A percentile compares a stretch with the other conserved stretches of the same genome.
phyloP scores from a whole-genome alignment of 768 basidiomycete genomes.

The Pilatotrama ljubarskyi region DNA sequence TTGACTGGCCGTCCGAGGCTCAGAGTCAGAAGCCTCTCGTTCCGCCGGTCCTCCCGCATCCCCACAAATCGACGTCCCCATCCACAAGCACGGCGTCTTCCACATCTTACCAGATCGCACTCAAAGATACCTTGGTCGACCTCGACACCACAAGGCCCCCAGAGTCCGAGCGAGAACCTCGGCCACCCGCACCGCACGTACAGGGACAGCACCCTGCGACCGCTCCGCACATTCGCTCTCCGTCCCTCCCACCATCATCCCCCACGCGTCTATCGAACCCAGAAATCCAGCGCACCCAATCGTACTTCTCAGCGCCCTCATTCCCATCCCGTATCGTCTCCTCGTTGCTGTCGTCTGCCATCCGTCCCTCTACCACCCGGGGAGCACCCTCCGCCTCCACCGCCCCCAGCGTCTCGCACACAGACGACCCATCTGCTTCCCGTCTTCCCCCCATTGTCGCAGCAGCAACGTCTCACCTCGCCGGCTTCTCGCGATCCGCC shows the following conservation, averaged over 20 bases:
- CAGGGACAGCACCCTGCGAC: conserved; percentile 5
- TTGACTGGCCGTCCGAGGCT: conserved; percentile 17
- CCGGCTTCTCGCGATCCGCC: conserved; percentile 11
- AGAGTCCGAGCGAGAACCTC: conserved; percentile 15
- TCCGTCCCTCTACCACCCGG: conserved; percentile 10
- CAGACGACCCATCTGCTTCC: neutral
- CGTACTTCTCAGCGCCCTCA: conserved; percentile 45
- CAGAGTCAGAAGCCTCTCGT: conserved; percentile 19
- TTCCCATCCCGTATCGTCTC: conserved; percentile 55
- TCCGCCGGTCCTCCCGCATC: conserved; percentile 5
- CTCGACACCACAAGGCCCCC: conserved; percentile 34
- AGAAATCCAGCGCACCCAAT: conserved; percentile 36
- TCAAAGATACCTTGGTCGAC: conserved; percentile 24
- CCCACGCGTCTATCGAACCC: conserved; percentile 36
- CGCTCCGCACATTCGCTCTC: conserved; percentile 33
- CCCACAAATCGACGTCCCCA: no score
- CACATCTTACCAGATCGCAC: neutral
- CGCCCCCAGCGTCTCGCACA: conserved; percentile 3
- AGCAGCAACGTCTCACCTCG: conserved; percentile 3
- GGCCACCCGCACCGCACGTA: conserved; percentile 10
- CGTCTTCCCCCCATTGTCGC: conserved; percentile 1
- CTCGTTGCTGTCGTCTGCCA: conserved; percentile 38
- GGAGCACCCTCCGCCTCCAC: neutral
- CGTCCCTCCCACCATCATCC: conserved; percentile 32
- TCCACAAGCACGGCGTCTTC: neutral